Evolutionary conservation across 2,329 filamentous ascomycete species (phyloP), one percentile per base, ranked within the genome.

Genomic region (Sporothrix schenckii): DNA sequence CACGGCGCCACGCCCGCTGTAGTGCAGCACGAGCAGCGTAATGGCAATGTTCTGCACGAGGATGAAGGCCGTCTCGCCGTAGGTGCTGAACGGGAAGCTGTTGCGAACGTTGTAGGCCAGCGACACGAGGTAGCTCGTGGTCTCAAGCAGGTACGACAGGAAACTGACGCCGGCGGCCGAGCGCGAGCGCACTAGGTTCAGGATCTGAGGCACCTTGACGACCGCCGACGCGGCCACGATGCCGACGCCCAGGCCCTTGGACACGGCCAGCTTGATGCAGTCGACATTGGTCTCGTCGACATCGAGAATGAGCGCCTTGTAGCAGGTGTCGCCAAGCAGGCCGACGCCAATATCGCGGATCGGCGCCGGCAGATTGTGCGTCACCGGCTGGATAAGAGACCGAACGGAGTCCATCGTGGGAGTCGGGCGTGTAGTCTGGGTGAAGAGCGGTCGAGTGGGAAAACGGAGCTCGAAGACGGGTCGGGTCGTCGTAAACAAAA

Each of bases 121-220:
- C 5, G 90, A 91, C 80, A 97, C 96, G 76, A 97, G 86, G 82
- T 96, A 94, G 71, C 91, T 89, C 70, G 88, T 86, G 10, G 93
- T 97, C 84, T 99, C 95, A 79, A 99, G 92, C 47, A 95, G 85
- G 83, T 97, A 98, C 44, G 92, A 91, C 58, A 97, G 86, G 82
- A 98, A 97, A 65, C 89, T 93, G 72, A 99, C 87, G 75, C 95
- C 95, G 58, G 88, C 87, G 39, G 93, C 89, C 66, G 93, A 97
- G 77, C 89, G 87, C 63, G 92, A 93, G 77, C 86, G 85, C 77
- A 95, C 81, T 67, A 99, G 89, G 84, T 99, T 99, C 80, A 97
- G 81, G 78, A 99, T 94, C 84, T 99, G 95, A 0, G 95, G 95
- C 34, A 99, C 89, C 83, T 99, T 99, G 84, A 99, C 94, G 76